Evolutionary conservation across 768 basidiomycete species (phyloP), one percentile per base, ranked within the genome.

Genomic region (Auricularia heimuer): DNA sequence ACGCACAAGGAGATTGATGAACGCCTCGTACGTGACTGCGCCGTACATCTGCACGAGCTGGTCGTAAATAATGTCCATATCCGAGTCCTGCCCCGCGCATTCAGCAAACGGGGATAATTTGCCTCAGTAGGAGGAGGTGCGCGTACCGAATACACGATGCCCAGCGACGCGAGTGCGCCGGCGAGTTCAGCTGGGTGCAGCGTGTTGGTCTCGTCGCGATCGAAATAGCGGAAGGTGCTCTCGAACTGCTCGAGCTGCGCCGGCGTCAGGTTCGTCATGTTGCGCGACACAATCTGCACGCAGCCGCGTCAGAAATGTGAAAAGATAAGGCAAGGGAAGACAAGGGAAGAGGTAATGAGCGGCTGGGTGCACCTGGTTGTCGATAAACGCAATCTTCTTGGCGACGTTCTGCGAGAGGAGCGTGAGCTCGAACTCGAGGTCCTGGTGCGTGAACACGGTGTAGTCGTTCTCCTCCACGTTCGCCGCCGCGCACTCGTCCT

Each of bases 381-480:
- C 94, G 63, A 97, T 89, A 74, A 98, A 98, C 0, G 89, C 84
- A n/a, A 95, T 85, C 80, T 97, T 93, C 81, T 92, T 93, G 24
- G 82, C 81, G 21, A 97, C 83, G 44, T 86, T 89, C 70, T 89
- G 88, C 54, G 86, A 83, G 24, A 96, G 81, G 12, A 94, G 79
- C 72, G 88, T 88, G 1, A 94, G 80, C 75, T 98, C 95, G 68
- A 94, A 97, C 65, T 88, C 86, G 51, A 97, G 80, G 73, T 98
- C 95, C 74, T 92, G 89, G 67, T 81, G 85, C 3, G 90, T 92
- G 71, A 95, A 89, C 2, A 96, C 85, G 0, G 94, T 96, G 73
- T 95, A 91, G 73, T 98, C 96, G 72, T 97, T 98, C 75, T 97
- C 95, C 71, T 98, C 96, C 4, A 98, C 89, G 67, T 98, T 97